A percentile compares a stretch with the other conserved stretches of the same genome.
These are phyloP conservation scores for Cystobasidium pallidum DNA, from an alignment of 1,284 basidiomycete genomes.

Conservation along the genomic window DNA sequence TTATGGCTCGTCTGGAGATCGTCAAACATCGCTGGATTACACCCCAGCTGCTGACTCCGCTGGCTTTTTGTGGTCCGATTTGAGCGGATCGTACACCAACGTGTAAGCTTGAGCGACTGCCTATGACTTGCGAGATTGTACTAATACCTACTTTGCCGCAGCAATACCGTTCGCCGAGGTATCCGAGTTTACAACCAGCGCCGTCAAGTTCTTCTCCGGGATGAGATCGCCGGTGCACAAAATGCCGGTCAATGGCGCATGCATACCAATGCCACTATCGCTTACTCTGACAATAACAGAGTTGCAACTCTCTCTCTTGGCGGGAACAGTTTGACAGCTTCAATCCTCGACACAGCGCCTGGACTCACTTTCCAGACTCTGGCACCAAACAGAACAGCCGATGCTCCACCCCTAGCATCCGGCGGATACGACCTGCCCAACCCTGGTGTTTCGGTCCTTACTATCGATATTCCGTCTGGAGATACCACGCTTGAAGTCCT, in stretches of 20 bases:
- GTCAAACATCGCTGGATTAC: slow-evolving; percentile 73
- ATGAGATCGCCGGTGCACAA: slow-evolving; percentile 55
- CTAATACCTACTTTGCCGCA: neutral
- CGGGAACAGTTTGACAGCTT: slow-evolving; percentile 62
- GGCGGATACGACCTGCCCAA: slow-evolving; percentile 68
- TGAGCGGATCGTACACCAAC: slow-evolving; percentile 74
- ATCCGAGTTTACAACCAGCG: slow-evolving; percentile 83
- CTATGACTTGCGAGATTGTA: too few relatives aligned
- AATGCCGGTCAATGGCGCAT: slow-evolving; percentile 77
- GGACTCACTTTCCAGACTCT: slow-evolving; percentile 55
- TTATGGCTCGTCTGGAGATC: slow-evolving; percentile 66
- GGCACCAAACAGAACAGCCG: slow-evolving; percentile 53
- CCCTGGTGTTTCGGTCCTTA: slow-evolving; percentile 75
- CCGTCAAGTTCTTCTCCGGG: slow-evolving; percentile 75
- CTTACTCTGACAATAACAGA: slow-evolving; percentile 54
- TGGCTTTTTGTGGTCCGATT: slow-evolving; percentile 79
- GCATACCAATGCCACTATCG: slow-evolving; percentile 82
- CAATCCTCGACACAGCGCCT: slow-evolving; percentile 58
- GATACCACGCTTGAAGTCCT: slow-evolving; percentile 70
- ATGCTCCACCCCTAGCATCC: slow-evolving; percentile 46
- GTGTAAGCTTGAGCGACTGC: neutral
- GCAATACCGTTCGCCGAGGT: slow-evolving; percentile 77
- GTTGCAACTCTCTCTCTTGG: slow-evolving; percentile 71
- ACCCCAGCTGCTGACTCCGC: slow-evolving; percentile 69
- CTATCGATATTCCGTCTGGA: slow-evolving; percentile 68